Evolutionary conservation across 2,329 filamentous ascomycete genomes (phyloP).

Genomic region (Tolypocladium ophioglossoides): DNA sequence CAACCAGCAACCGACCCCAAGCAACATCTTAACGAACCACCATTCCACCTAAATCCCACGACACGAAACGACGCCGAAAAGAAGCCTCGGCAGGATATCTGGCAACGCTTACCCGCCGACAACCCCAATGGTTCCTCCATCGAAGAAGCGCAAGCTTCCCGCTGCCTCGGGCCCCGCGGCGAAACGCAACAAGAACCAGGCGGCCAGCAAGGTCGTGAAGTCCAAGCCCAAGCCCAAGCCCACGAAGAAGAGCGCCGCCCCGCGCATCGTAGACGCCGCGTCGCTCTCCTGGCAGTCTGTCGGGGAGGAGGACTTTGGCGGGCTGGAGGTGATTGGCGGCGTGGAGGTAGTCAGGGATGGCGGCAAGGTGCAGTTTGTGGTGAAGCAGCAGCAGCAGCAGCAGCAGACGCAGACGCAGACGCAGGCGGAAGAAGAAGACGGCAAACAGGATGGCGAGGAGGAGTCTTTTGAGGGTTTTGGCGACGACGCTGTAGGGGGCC

Average conservation of each 20-base stretch:
- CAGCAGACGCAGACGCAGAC: constrained; percentile 7
- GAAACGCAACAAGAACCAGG: constrained; percentile 24
- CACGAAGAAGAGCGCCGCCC: constrained; percentile 9
- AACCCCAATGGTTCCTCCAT: constrained; percentile 18
- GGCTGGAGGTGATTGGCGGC: constrained; percentile 82
- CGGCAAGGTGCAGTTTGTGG: constrained; percentile 45
- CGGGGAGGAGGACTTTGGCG: constrained; percentile 89
- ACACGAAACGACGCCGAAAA: background rate
- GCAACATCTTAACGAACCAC: background rate
- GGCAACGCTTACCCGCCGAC: background rate
- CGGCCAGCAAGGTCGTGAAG: constrained; percentile 1
- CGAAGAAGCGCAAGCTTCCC: constrained; percentile 29
- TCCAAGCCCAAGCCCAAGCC: constrained; percentile 4
- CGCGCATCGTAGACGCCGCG: constrained; percentile 29
- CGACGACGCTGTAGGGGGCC: constrained; percentile 29
- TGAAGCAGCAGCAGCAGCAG: constrained; percentile 14
- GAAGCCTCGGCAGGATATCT: background rate
- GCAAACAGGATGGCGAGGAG: constrained; percentile 22
- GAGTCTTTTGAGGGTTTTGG: constrained; percentile 58
- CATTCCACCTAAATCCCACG: background rate
- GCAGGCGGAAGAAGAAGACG: constrained; percentile 9
- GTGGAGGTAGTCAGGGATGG: constrained; percentile 72
- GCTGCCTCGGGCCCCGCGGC: constrained; percentile 17
- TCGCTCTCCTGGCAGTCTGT: constrained; percentile 58
- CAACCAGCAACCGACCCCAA: too few species aligned